These are phyloP conservation scores for Rhodotorula sp. DNA, from an alignment of 1,284 basidiomycete species.

Conservation along the genomic window DNA sequence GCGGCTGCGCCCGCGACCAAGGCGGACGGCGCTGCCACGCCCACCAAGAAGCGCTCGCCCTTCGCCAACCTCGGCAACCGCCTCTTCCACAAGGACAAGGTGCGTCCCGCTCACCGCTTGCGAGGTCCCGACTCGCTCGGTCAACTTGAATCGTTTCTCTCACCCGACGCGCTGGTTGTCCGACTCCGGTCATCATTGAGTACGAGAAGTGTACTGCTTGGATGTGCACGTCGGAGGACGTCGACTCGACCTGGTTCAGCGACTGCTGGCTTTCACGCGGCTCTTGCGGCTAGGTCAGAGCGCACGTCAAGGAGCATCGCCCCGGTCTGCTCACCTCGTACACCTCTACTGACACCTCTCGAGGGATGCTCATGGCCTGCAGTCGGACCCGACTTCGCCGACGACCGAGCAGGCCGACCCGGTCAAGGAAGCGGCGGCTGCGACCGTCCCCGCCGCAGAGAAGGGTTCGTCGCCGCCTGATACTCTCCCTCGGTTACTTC, in stretches of 20 bases:
- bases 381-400: constrained; percentile 25
- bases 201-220: neutral
- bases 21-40: neutral
- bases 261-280: neutral
- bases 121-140: neutral
- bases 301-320: neutral
- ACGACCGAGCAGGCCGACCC: constrained; percentile 10
- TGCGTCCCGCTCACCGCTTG: neutral
- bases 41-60: constrained; percentile 27
- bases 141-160: neutral
- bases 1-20: neutral
- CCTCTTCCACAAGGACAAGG: constrained; percentile 28
- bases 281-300: neutral
- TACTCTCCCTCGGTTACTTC: neutral
- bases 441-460: constrained; percentile 2
- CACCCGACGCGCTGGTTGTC: neutral
- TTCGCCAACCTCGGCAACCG: constrained; percentile 29
- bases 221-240: neutral
- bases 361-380: neutral
- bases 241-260: too few species aligned
- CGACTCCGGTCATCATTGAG: too few species aligned
- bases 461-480: constrained; percentile 2
- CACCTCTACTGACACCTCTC: too few species aligned
- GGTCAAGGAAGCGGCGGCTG: constrained; percentile 1
- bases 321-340: neutral